phyloP scores from a whole-genome alignment of 208 protist genomes.

The Crithidia thermophila region DNA sequence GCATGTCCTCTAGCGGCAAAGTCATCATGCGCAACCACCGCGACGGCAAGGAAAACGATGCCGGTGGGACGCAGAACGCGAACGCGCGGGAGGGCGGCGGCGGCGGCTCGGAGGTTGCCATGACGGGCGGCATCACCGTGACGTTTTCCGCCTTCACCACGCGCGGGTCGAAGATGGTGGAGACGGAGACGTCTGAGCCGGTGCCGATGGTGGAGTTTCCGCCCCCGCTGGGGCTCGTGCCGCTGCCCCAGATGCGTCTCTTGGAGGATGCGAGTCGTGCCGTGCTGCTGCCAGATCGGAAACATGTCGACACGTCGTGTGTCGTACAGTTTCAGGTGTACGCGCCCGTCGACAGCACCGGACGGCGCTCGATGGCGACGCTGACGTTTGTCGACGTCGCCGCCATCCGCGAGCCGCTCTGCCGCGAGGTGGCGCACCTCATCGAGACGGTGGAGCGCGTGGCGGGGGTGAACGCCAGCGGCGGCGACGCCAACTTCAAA shows the following conservation, averaged over 20 bases:
- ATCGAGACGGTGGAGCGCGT: conserved; percentile 72
- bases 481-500: conserved; percentile 66
- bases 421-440: conserved; percentile 69
- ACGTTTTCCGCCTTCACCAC: conserved; percentile 83
- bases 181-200: conserved; percentile 59
- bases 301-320: conserved; percentile 78
- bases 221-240: conserved; percentile 66
- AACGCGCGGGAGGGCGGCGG: conserved; percentile 5
- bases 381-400: conserved; percentile 89
- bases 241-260: conserved; percentile 74
- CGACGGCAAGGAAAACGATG: conserved; percentile 23
- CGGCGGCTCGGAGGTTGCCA: conserved; percentile 19
- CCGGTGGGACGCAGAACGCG: conserved; percentile 2
- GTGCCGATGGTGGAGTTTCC: conserved; percentile 78
- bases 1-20: conserved; percentile 41
- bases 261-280: conserved; percentile 55
- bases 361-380: conserved; percentile 82
- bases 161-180: conserved; percentile 57
- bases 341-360: conserved; percentile 64
- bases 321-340: conserved; percentile 90
- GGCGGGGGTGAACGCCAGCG: conserved; percentile 41
- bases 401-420: conserved; percentile 66
- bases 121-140: conserved; percentile 56
- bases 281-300: conserved; percentile 71
- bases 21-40: conserved; percentile 38